Base-by-base conservation (phyloP, 257 asterid species). In the Nemophila menziesii region DNA sequence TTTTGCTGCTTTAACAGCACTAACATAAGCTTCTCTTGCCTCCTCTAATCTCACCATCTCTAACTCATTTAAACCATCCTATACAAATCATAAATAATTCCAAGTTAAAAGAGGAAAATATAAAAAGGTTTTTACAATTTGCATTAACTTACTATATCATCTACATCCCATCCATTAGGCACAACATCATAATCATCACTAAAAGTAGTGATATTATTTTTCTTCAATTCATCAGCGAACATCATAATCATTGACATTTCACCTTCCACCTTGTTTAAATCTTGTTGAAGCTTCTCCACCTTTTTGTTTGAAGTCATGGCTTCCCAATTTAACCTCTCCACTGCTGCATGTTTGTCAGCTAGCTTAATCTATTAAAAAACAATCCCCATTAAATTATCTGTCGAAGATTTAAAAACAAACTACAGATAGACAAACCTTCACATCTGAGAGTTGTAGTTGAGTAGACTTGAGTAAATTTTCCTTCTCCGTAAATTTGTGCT, bases 261-360 rank as follows among this genome's bases (percentile, higher is more conserved):
- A 49, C 70, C 92, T 64, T 69, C 70, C 63, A 64, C 62, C 49
- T 44, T 66, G 42, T 79, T 76, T 33, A 85, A 75, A 58, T 81
- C 83, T 60, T 65, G 72, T 71, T 77, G 83, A 46, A 90, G 94
- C 71, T 54, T 72, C 65, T 69, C 86, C 56, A 62, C 96, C 39
- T 75, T 74, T 51, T 71, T 66, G 57, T 65, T 77, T 55, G 98
- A 77, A 40, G 84, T 77, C 64, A 44, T 77, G 27, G 81, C 73
- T 60, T 84, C 96, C 96, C 98, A 90, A 52, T 85, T 79, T 65
- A 90, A 64, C 54, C 77, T 90, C 55, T 90, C 98, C 50, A 81
- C 80, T 14, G 96, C 92, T 39, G 98, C 98, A 70, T 77, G 98
- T 68, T 81, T 85, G 77, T 90, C 96, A 5, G 98, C 96, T 63